Evolutionary conservation across 306 rosid species (phyloP).

Genomic region (Psophocarpus tetragonolobus): DNA sequence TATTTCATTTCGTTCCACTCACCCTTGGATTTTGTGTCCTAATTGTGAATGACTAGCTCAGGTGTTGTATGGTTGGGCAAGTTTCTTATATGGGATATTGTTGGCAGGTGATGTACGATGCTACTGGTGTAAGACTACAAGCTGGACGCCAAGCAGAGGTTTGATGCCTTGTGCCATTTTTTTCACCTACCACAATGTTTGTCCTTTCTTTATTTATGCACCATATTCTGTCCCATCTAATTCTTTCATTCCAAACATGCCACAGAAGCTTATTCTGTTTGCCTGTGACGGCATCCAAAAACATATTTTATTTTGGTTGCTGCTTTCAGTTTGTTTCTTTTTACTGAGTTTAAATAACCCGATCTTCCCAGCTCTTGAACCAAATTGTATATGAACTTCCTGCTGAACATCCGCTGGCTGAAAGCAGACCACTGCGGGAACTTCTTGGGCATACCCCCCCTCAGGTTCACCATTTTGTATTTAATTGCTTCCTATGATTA

Average conservation of each 20-base stretch:
- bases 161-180: slow-evolving; percentile 32
- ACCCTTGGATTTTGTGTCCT: neutral
- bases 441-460: slow-evolving; percentile 99
- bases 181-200: neutral
- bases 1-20: neutral
- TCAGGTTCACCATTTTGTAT: slow-evolving; percentile 59
- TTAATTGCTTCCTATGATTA: slow-evolving; percentile 19
- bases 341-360: slow-evolving; percentile 24
- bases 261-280: slow-evolving; percentile 25
- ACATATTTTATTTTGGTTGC: slow-evolving; percentile 18
- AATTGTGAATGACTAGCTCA: slow-evolving; percentile 12
- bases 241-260: slow-evolving; percentile 5
- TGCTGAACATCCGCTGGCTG: slow-evolving; percentile 96
- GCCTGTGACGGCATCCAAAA: neutral
- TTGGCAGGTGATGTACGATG: slow-evolving; percentile 98
- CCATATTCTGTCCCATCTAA: neutral
- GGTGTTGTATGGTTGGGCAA: neutral
- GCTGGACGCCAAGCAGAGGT: slow-evolving; percentile 99
- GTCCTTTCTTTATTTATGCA: neutral
- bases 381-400: slow-evolving; percentile 98
- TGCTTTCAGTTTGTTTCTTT: slow-evolving; percentile 4
- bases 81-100: slow-evolving; percentile 46
- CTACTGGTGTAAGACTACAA: slow-evolving; percentile 96
- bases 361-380: slow-evolving; percentile 67
- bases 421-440: slow-evolving; percentile 93